phyloP scores from a whole-genome alignment of 306 rosid genomes.

The Quercus dentata region DNA sequence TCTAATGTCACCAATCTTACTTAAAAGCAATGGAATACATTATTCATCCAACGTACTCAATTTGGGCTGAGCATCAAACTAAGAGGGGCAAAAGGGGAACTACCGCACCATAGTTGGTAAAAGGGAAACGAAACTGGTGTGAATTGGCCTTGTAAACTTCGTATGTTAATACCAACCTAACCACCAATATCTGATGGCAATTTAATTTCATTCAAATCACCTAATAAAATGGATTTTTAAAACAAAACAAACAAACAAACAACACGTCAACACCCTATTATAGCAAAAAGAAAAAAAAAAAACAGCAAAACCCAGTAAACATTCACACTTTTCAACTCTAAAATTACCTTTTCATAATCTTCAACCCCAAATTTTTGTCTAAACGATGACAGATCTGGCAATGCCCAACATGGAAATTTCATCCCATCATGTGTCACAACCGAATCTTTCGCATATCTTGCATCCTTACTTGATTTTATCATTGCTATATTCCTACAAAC shows the following conservation, averaged over 20 bases:
- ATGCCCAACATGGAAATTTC: constrained; percentile 80
- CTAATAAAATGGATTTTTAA: background rate
- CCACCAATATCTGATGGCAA: background rate
- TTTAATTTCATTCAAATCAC: background rate
- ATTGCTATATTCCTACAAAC: constrained; percentile 63
- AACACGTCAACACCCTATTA: background rate
- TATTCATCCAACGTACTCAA: background rate
- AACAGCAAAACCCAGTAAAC: background rate
- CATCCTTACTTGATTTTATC: constrained; percentile 83
- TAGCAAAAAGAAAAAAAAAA: background rate
- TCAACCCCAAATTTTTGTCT: constrained; percentile 54
- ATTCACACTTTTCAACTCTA: background rate
- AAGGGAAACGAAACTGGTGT: no score
- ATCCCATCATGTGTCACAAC: constrained; percentile 81
- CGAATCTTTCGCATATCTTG: constrained; percentile 69
- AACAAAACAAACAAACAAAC: background rate
- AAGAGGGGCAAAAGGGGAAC: no score
- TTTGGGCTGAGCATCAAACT: background rate
- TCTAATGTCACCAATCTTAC: background rate
- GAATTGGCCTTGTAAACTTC: background rate
- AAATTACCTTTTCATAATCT: constrained; percentile 60
- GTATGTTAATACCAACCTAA: background rate
- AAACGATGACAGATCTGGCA: constrained; percentile 66
- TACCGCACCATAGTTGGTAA: no score
- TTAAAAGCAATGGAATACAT: no score